phyloP scores from a whole-genome alignment of 768 basidiomycete genomes.

The Sarcodon aspratus region DNA sequence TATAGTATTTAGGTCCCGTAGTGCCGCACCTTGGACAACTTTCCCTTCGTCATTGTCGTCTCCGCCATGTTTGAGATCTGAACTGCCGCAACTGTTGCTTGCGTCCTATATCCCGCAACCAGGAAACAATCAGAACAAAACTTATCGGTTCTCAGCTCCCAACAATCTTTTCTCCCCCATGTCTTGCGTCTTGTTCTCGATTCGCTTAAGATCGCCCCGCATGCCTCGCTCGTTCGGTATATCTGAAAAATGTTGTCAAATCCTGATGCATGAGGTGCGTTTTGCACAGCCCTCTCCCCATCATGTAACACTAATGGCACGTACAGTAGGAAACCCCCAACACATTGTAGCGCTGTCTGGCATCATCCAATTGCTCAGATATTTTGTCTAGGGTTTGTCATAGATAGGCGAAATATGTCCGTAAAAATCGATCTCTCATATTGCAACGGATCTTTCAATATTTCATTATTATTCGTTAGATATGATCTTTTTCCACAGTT shows the following conservation, averaged over 20 bases:
- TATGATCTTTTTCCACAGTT: too few relatives aligned
- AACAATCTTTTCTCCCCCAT: slow-evolving; percentile 70
- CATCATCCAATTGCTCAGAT: too few relatives aligned
- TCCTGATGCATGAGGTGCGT: slow-evolving; percentile 77
- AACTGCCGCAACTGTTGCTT: slow-evolving; percentile 58
- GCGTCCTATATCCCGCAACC: slow-evolving; percentile 59
- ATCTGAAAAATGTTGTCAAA: slow-evolving; percentile 87
- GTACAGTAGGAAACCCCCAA: slow-evolving; percentile 60
- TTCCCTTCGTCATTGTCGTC: background rate
- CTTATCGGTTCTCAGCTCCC: slow-evolving; percentile 52
- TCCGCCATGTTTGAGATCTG: slow-evolving; percentile 46
- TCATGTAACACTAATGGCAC: slow-evolving; percentile 1
- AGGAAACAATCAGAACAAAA: slow-evolving; percentile 76
- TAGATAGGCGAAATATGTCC: too few relatives aligned
- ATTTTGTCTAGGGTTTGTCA: too few relatives aligned
- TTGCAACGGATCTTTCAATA: too few relatives aligned
- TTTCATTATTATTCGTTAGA: too few relatives aligned
- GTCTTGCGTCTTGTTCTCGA: slow-evolving; percentile 74
- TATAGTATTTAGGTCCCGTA: background rate
- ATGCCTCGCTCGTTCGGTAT: slow-evolving; percentile 77
- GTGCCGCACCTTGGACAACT: background rate
- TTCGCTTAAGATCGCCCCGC: slow-evolving; percentile 51
- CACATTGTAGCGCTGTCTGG: too few relatives aligned
- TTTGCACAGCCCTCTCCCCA: background rate
- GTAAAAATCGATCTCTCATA: too few relatives aligned